phyloP scores from a whole-genome alignment of 306 rosid species.

The Rubus idaeus region DNA sequence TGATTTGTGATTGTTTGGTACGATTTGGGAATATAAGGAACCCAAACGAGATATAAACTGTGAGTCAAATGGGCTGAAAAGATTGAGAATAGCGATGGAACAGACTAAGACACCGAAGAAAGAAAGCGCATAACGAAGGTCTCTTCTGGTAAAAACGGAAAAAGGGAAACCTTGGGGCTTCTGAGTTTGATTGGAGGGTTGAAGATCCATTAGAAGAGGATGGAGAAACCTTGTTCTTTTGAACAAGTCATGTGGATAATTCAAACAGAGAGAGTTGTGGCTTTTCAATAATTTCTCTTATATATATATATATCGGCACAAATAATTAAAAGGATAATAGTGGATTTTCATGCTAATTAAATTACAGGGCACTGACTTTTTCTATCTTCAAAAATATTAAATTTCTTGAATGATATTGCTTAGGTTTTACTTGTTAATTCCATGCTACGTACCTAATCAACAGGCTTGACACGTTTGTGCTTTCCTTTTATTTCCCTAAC shows the following conservation, averaged over 20 bases:
- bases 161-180: conserved; percentile 12
- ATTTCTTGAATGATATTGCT: neutral
- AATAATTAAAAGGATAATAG: neutral
- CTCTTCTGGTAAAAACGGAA: conserved; percentile 38
- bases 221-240: conserved; percentile 10
- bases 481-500: neutral
- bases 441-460: neutral
- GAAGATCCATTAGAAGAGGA: conserved; percentile 53
- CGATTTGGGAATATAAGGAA: conserved; percentile 29
- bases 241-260: conserved; percentile 11
- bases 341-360: neutral
- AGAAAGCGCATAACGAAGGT: conserved; percentile 41
- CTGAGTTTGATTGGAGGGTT: conserved; percentile 28
- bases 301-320: neutral
- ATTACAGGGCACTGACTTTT: neutral
- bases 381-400: neutral
- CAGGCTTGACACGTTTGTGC: neutral
- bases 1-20: conserved; percentile 13
- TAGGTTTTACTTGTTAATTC: neutral
- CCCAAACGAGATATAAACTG: conserved; percentile 36
- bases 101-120: conserved; percentile 37
- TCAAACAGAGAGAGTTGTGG: neutral
- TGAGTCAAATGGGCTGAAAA: conserved; percentile 37
- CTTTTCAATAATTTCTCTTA: neutral
- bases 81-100: conserved; percentile 33